These are phyloP conservation scores for Penicillium antarcticum DNA, from an alignment of 495 filamentous ascomycete genomes.

Conservation along the genomic window DNA sequence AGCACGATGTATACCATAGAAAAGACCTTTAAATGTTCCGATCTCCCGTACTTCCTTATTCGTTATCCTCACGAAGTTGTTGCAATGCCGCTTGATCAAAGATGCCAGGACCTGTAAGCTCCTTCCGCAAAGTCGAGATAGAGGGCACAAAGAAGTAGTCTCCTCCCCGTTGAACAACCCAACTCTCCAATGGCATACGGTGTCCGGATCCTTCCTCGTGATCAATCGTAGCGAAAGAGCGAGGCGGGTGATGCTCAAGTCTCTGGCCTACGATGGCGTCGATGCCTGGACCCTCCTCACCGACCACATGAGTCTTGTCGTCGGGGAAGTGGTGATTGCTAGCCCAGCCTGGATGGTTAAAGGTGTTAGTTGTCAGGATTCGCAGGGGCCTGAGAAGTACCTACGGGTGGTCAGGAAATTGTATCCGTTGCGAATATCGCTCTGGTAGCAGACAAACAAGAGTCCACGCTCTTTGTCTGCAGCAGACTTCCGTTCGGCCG, in stretches of 20 bases:
- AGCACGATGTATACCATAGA: no score
- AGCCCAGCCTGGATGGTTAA: slow-evolving; percentile 16
- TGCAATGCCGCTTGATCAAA: background rate
- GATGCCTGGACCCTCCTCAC: slow-evolving; percentile 14
- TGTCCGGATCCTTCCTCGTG: background rate
- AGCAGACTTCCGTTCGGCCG: background rate
- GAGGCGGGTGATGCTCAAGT: slow-evolving; percentile 12
- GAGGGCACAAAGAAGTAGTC: slow-evolving; percentile 26
- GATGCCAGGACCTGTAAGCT: slow-evolving; percentile 1
- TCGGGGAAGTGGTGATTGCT: slow-evolving; percentile 20
- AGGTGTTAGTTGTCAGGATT: background rate
- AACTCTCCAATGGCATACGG: slow-evolving; percentile 8
- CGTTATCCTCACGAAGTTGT: background rate
- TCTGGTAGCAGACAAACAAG: slow-evolving; percentile 23
- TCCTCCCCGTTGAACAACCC: slow-evolving; percentile 18
- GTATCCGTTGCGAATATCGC: slow-evolving; percentile 21
- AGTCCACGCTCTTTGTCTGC: slow-evolving; percentile 13
- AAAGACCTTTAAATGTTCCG: background rate
- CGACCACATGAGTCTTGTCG: background rate
- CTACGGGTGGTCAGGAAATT: slow-evolving; percentile 23
- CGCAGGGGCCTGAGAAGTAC: background rate
- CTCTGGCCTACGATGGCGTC: slow-evolving; percentile 21
- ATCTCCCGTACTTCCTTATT: background rate
- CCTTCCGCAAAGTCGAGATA: background rate
- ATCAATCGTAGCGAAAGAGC: slow-evolving; percentile 13